Percentiles rank a stretch among this genome's conserved stretches.
These are phyloP conservation scores for Candida xyloterini DNA, from an alignment of 805 yeast species.

Conservation along the genomic window DNA sequence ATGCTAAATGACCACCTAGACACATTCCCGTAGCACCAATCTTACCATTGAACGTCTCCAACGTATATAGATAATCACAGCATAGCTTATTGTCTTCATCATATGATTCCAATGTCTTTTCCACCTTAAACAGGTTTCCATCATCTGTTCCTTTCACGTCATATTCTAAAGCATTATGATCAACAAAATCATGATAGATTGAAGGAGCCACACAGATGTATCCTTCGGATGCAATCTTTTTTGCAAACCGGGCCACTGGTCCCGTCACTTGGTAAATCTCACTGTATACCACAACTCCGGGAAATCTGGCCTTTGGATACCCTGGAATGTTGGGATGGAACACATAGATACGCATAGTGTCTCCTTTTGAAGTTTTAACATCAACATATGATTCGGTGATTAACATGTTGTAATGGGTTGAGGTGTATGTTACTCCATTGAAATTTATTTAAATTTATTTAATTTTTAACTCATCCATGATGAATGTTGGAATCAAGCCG, in stretches of 20 bases:
- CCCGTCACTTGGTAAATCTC: constrained; percentile 84
- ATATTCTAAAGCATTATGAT: constrained; percentile 61
- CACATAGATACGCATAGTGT: constrained; percentile 62
- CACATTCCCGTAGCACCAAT: constrained; percentile 88
- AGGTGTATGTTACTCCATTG: constrained; percentile 2
- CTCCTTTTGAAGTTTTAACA: constrained; percentile 61
- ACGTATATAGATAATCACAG: constrained; percentile 55
- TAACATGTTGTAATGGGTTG: constrained; percentile 45
- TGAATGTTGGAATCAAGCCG: constrained; percentile 6
- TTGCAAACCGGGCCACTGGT: constrained; percentile 75
- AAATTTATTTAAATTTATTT: background rate
- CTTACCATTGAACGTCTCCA: constrained; percentile 65
- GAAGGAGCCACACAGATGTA: constrained; percentile 78
- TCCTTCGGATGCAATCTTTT: constrained; percentile 76
- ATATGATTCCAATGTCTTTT: constrained; percentile 66
- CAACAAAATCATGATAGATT: constrained; percentile 69
- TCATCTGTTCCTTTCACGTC: constrained; percentile 72
- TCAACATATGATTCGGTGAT: constrained; percentile 65
- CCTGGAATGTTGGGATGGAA: constrained; percentile 68
- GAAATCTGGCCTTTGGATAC: constrained; percentile 76
- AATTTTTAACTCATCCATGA: background rate
- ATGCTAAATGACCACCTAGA: constrained; percentile 80
- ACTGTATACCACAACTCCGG: constrained; percentile 75
- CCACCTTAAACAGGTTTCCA: constrained; percentile 65
- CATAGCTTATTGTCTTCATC: constrained; percentile 70